phyloP scores from a whole-genome alignment of 2,329 filamentous ascomycete species.

The Cercospora canescens region DNA sequence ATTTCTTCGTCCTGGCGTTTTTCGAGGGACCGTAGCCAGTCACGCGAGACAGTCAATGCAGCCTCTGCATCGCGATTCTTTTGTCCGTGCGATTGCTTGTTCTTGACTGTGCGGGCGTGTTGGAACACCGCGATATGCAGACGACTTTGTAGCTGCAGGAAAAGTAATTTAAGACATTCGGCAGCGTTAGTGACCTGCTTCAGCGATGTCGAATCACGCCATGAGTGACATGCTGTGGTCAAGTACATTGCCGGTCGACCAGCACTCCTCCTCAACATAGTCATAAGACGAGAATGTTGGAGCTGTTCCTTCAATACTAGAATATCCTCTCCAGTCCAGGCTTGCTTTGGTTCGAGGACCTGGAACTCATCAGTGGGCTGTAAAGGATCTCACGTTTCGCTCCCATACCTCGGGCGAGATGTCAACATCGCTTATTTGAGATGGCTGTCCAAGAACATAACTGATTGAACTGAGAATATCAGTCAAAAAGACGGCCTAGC shows the following conservation, averaged over 20 bases:
- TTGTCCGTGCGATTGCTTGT: not conserved
- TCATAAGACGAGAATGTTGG: not conserved
- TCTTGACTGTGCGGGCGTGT: not conserved
- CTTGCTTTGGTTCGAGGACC: not conserved
- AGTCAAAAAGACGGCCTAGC: not conserved
- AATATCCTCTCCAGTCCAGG: not conserved
- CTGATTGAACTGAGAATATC: not conserved
- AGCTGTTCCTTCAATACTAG: not conserved
- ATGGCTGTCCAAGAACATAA: not conserved
- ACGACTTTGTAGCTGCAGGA: not conserved
- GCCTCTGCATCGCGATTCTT: not conserved
- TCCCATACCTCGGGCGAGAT: not conserved
- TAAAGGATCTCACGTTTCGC: not conserved
- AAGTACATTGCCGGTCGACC: not conserved
- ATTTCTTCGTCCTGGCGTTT: not conserved
- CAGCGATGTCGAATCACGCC: not conserved
- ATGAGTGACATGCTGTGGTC: not conserved
- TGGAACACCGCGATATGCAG: not conserved
- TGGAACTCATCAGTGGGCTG: not conserved
- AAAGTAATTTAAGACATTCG: no score
- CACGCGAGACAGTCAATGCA: not conserved
- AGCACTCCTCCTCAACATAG: not conserved
- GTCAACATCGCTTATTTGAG: not conserved
- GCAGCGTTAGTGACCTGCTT: not conserved
- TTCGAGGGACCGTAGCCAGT: not conserved